Conservation (phyloP, 2,329 filamentous ascomycete genomes). For the Verticillium nubilum region DNA sequence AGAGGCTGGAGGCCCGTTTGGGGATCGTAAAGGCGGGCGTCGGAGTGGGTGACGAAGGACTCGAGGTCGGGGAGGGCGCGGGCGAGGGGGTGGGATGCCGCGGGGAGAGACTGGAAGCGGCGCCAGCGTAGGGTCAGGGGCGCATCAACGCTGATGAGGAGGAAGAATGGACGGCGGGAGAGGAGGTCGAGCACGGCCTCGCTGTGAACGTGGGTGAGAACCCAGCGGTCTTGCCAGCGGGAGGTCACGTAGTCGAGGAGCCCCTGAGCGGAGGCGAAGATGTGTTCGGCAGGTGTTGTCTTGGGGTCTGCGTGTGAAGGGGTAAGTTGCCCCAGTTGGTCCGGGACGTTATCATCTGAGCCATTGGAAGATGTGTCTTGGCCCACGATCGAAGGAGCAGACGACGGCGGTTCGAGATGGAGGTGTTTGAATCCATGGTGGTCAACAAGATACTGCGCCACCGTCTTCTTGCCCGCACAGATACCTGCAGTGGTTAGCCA, state of each 20-base stretch:
- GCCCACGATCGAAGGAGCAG: neutral
- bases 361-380: neutral
- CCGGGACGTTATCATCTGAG: neutral
- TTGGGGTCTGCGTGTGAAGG: neutral
- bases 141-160: constrained; percentile 87
- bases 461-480: constrained; percentile 86
- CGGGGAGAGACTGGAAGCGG: constrained; percentile 51
- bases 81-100: neutral
- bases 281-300: constrained; percentile 17
- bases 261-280: constrained; percentile 57
- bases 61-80: constrained; percentile 33
- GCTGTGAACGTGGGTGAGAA: constrained; percentile 77
- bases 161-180: constrained; percentile 79
- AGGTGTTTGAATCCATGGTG: constrained; percentile 78
- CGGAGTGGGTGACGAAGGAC: constrained; percentile 53
- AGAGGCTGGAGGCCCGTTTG: constrained; percentile 64
- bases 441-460: constrained; percentile 80
- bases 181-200: constrained; percentile 70
- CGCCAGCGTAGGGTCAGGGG: constrained; percentile 80
- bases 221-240: constrained; percentile 77
- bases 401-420: constrained; percentile 40
- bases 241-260: constrained; percentile 83
- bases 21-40: constrained; percentile 70
- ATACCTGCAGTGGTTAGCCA: constrained; percentile 55
- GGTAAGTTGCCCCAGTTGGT: neutral